Evolutionary conservation across 257 asterid species (phyloP), one percentile per base, ranked within the genome.

Genomic region (Ilex aquifolium): DNA sequence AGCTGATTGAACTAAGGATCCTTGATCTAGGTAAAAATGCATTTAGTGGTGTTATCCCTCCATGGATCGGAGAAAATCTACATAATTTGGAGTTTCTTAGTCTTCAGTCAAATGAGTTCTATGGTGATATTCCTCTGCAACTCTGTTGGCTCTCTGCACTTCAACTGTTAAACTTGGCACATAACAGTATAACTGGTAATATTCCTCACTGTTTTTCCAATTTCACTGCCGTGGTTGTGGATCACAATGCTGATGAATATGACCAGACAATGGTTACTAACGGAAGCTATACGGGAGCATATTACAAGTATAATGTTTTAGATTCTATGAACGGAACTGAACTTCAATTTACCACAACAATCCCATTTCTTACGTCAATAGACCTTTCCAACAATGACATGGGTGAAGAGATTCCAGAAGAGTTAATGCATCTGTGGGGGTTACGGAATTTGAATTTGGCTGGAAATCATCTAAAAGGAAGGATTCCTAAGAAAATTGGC

Each of bases 161-260:
- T n/a, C 80, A 71, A 55, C 57, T 80, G 30, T 69, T 80, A 69
- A 80, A 74, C 59, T 61, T 77, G 36, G 70, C 83, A 7, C 7
- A 32, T 21, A 71, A 72, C n/a, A 32, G n/a, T 0, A 14, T 79
- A 9, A 61, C 50, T 1, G 79, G 81, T 27, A 12, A 0, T 0
- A 72, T 72, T 56, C 79, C 79, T 0, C 30, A 21, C 13, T 75
- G 82, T 56, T 31, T 81, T 29, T 13, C 59, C n/a, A 74, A 68
- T 62, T 64, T 77, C 32, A 74, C 79, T 27, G 80, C 79, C 55
- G 60, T 40, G 61, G 4, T 55, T 13, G 56, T 31, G 57, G 52
- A 15, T 16, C 10, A 32, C 31, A 32, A 11, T 46, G 10, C 1
- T 21, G 27, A 21, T 21, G 27, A 21, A 21, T 21, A 21, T 21